Evolutionary conservation across 2,329 filamentous ascomycete species (phyloP), one percentile per base, ranked within the genome.

Genomic region (Bipolaris sorokiniana): DNA sequence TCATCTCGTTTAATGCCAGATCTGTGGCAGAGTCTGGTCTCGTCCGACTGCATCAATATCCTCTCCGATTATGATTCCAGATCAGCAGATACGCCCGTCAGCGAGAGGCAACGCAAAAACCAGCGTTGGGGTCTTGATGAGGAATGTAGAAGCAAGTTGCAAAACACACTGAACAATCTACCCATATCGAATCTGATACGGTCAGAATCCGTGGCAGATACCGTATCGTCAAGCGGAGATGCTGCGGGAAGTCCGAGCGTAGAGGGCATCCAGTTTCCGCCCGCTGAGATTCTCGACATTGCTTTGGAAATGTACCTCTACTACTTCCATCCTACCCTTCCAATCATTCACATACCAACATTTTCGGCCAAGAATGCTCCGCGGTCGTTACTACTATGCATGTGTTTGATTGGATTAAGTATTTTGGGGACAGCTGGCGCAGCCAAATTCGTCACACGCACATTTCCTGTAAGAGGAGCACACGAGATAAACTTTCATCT

Each of bases 241-340:
- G 69, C 61, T 11, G 66, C 62, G 51, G 59, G 63, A 34, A 68
- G 72, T 54, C 62, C 72, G 42, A 56, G 69, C 40, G 47, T 68
- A 40, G 64, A 73, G 44, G 63, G 70, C 64, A 36, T 75, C 65
- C 56, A 75, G 61, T 67, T 84, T 77, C 65, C 82, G 34, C 81
- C 82, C 2, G 79, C 81, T 3, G 82, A 84, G 61, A 80, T 84
- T 7, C 70, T 84, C 10, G 82, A 84, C 56, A 83, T 84, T 66
- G 80, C 81, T 7, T 66, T 84, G 18, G 82, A 84, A 63, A 77
- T 83, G 51, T 84, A 82, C 62, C 82, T 84, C 57, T 81, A 82
- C 46, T 80, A 81, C 34, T 84, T 84, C 56, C 81, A 84, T 52
- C 80, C 81, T 1, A 78, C 82, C 3, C 75, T 83, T 34, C 82